These are phyloP conservation scores for Xylaria sp. DNA, from an alignment of 2,329 filamentous ascomycete species.

Conservation along the genomic window DNA sequence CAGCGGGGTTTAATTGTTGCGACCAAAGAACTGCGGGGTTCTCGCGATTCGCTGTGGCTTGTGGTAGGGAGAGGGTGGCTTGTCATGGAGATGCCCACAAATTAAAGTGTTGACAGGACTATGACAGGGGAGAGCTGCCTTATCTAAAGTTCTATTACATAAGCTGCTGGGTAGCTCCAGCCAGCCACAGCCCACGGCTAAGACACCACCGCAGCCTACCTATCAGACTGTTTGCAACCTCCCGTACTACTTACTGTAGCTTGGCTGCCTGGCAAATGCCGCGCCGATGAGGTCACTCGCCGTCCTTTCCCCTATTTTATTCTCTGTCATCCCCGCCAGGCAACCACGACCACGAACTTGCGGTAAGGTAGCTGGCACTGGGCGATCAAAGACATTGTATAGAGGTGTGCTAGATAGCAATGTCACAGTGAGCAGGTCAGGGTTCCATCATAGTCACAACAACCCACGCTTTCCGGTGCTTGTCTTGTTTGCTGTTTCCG, in stretches of 20 bases:
- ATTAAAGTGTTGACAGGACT: background rate
- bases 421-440: background rate
- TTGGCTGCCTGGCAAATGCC: slow-evolving; percentile 6
- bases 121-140: slow-evolving; percentile 6
- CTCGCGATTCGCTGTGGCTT: background rate
- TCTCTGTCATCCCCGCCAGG: background rate
- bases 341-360: background rate
- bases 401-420: background rate
- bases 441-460: background rate
- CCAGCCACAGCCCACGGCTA: slow-evolving; percentile 9
- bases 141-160: no score
- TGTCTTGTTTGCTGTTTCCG: slow-evolving; percentile 20
- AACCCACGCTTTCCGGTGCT: background rate
- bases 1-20: no score
- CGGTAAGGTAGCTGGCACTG: background rate
- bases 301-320: background rate
- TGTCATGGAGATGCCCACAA: no score
- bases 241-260: no score
- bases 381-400: background rate
- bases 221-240: background rate
- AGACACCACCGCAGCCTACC: background rate
- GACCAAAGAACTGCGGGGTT: slow-evolving; percentile 2
- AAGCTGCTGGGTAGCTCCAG: background rate
- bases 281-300: slow-evolving; percentile 22
- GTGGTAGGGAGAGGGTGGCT: no score